Percentiles rank a stretch among this genome's conserved stretches.
phyloP scores from a whole-genome alignment of 371 early-diverging fungal genomes.

The Mortierella sp. region DNA sequence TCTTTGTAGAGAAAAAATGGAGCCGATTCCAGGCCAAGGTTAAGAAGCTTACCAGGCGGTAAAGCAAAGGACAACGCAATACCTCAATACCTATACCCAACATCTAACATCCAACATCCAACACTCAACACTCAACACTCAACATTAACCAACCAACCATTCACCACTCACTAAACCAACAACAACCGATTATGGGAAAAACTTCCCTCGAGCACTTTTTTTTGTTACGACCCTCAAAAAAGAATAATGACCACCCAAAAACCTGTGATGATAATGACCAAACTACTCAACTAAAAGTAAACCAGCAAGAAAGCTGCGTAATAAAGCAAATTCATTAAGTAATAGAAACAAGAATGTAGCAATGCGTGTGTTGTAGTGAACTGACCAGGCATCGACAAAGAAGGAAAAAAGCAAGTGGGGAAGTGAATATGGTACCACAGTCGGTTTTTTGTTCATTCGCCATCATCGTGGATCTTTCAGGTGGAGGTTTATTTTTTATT shows the following conservation, averaged over 20 bases:
- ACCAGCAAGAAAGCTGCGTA: not conserved
- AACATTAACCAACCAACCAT: not conserved
- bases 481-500: not conserved
- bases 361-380: not conserved
- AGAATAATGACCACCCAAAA: not conserved
- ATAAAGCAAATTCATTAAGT: not conserved
- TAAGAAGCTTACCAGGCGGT: conserved; percentile 47
- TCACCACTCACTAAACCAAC: no score
- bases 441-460: not conserved
- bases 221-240: conserved; percentile 2
- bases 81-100: not conserved
- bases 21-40: conserved; percentile 54
- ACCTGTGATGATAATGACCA: conserved; percentile 9
- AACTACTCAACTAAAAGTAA: not conserved
- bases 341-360: not conserved
- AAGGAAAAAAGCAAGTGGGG: not conserved
- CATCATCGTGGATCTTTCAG: not conserved
- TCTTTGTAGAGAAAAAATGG: conserved; percentile 43
- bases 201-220: not conserved
- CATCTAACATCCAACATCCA: not conserved
- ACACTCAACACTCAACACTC: not conserved
- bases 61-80: conserved; percentile 1
- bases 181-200: not conserved
- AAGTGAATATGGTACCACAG: not conserved
- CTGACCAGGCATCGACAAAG: not conserved